Evolutionary conservation across 2,329 filamentous ascomycete species (phyloP).

Genomic region (Paraconiothyrium sp.): DNA sequence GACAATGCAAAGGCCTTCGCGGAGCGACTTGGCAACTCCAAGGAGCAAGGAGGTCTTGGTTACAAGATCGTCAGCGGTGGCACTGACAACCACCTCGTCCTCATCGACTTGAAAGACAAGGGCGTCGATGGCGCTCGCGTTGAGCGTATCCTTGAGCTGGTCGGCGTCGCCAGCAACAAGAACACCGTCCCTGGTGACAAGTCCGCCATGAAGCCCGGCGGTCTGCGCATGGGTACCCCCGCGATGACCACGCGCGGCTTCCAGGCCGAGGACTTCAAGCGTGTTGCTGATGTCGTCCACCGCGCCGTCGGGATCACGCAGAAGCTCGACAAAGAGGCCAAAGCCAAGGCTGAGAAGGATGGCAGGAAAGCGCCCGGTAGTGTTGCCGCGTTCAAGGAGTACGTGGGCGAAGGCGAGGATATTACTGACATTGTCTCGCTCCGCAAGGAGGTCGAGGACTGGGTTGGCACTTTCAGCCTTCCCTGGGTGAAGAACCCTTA

Average conservation of each 20-base stretch:
- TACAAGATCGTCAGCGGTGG: slow-evolving; percentile 96
- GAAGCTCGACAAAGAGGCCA: slow-evolving; percentile 52
- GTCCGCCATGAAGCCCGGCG: slow-evolving; percentile 91
- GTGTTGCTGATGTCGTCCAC: slow-evolving; percentile 57
- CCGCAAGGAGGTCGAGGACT: slow-evolving; percentile 53
- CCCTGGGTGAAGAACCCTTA: slow-evolving; percentile 50
- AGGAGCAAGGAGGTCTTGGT: slow-evolving; percentile 73
- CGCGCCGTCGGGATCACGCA: slow-evolving; percentile 54
- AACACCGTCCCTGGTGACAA: slow-evolving; percentile 98
- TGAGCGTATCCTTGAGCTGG: slow-evolving; percentile 94
- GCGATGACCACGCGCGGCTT: slow-evolving; percentile 98
- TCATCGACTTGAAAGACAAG: slow-evolving; percentile 89
- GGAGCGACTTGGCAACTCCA: slow-evolving; percentile 74
- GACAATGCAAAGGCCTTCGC: slow-evolving; percentile 94
- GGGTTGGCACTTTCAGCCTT: slow-evolving; percentile 53
- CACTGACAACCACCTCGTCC: slow-evolving; percentile 97
- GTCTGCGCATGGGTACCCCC: slow-evolving; percentile 94
- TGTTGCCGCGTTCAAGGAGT: slow-evolving; percentile 53
- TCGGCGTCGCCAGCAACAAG: slow-evolving; percentile 99
- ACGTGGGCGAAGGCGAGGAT: slow-evolving; percentile 52
- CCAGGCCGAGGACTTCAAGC: slow-evolving; percentile 89
- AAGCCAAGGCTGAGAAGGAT: slow-evolving; percentile 48
- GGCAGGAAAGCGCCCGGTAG: slow-evolving; percentile 52
- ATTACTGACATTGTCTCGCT: slow-evolving; percentile 53
- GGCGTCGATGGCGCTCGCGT: slow-evolving; percentile 92